These are phyloP conservation scores for Cyclotella sp. DNA, from an alignment of 108 stramenopile genomes.

Conservation along the genomic window DNA sequence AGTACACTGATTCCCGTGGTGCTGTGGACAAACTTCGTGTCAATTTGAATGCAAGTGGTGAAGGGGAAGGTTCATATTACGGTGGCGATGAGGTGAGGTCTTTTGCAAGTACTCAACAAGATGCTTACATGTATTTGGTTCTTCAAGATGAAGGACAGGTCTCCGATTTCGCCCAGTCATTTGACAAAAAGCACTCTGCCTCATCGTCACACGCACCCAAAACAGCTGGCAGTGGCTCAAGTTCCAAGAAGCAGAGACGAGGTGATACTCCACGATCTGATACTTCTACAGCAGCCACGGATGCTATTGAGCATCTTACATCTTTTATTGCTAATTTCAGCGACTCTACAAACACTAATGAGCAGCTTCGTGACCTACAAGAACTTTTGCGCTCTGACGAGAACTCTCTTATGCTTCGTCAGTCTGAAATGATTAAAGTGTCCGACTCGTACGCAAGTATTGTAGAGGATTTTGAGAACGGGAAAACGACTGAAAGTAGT, in stretches of 20 bases:
- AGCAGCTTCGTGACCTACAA: neutral
- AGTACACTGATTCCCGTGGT: conserved; percentile 1
- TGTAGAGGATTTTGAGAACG: neutral
- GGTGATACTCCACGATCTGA: too few relatives aligned
- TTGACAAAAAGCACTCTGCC: neutral
- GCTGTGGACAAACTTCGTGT: neutral
- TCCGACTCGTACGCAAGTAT: neutral
- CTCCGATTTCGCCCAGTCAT: neutral
- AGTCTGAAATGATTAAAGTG: neutral
- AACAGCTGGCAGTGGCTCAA: neutral
- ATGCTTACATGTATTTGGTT: conserved; percentile 7
- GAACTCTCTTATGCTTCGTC: neutral
- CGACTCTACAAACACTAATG: neutral
- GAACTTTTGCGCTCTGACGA: neutral
- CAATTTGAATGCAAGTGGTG: neutral
- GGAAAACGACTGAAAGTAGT: neutral
- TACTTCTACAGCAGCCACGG: too few relatives aligned
- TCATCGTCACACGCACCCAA: neutral
- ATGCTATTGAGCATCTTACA: neutral
- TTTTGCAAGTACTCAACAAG: neutral
- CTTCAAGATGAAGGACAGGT: neutral
- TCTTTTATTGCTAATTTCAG: neutral
- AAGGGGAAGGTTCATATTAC: neutral
- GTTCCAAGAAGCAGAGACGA: too few relatives aligned
- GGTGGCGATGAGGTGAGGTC: neutral